Percentiles rank a stretch among this genome's conserved stretches.
phyloP scores from a whole-genome alignment of 495 filamentous ascomycete genomes.

The Aspergillus ellipticus region DNA sequence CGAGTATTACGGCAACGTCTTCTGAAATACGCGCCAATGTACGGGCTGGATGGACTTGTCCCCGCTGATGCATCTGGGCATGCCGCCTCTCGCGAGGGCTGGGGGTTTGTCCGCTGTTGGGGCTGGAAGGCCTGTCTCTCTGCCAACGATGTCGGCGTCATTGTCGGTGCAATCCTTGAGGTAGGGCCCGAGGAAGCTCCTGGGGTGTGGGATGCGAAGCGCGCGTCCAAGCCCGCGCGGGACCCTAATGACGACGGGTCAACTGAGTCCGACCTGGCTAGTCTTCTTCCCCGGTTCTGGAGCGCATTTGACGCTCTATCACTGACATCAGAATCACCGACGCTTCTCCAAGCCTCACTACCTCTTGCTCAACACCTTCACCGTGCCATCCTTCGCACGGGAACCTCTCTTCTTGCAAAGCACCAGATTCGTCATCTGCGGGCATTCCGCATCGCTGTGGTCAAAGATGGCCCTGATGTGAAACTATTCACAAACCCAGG shows the following conservation, averaged over 20 bases:
- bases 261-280: conserved; percentile 34
- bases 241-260: conserved; percentile 31
- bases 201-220: conserved; percentile 36
- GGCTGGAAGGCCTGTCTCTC: conserved; percentile 94
- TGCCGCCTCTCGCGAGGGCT: conserved; percentile 64
- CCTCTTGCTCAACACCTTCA: conserved; percentile 85
- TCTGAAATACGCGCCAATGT: conserved; percentile 82
- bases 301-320: conserved; percentile 84
- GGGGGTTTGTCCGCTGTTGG: conserved; percentile 97
- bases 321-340: conserved; percentile 40
- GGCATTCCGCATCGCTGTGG: conserved; percentile 90
- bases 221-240: conserved; percentile 23
- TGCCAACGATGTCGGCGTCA: conserved; percentile 85
- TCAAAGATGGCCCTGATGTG: conserved; percentile 92
- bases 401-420: conserved; percentile 85
- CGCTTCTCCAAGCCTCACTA: conserved; percentile 61
- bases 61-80: conserved; percentile 57
- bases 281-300: conserved; percentile 70
- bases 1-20: conserved; percentile 79
- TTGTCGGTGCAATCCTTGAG: conserved; percentile 87
- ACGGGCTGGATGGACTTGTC: conserved; percentile 89
- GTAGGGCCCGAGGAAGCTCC: conserved; percentile 58
- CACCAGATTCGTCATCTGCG: conserved; percentile 87
- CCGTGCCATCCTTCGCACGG: conserved; percentile 89
- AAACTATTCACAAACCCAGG: conserved; percentile 84